These are phyloP conservation scores for Solanum gandarillasii DNA, from an alignment of 257 asterid genomes.

Conservation along the genomic window DNA sequence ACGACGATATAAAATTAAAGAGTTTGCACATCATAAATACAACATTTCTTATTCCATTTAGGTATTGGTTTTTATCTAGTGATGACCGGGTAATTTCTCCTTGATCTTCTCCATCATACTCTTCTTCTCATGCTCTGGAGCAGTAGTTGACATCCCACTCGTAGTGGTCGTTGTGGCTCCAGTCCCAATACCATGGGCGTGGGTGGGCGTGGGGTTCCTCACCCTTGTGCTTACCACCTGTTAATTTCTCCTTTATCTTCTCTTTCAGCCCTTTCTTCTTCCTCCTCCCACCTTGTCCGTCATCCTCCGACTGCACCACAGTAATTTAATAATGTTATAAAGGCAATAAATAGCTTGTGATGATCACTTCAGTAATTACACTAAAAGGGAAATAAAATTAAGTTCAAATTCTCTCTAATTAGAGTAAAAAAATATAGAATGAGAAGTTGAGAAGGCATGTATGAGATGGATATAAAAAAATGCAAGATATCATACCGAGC, in stretches of 20 bases:
- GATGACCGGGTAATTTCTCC: conserved; percentile 71
- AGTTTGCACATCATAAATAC: not conserved
- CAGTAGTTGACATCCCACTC: conserved; percentile 15
- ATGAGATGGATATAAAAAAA: not conserved
- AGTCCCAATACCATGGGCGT: not conserved
- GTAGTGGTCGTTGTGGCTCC: conserved; percentile 6
- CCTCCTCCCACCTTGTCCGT: conserved; percentile 64
- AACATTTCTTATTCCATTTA: not conserved
- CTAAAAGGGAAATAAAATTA: too few relatives aligned
- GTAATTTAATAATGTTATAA: not conserved
- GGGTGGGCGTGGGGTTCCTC: conserved; percentile 15
- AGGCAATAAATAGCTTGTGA: not conserved
- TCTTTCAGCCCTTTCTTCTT: conserved; percentile 64
- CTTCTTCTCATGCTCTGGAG: conserved; percentile 57
- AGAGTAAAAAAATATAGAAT: too few relatives aligned
- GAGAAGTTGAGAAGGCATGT: too few relatives aligned
- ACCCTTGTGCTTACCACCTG: conserved; percentile 29
- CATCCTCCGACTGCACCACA: conserved; percentile 49
- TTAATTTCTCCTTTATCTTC: conserved; percentile 51
- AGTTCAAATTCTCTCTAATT: too few relatives aligned
- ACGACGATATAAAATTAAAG: not conserved
- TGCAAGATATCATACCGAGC: conserved; percentile 36
- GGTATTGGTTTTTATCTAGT: not conserved
- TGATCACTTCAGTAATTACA: not conserved
- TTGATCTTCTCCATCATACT: conserved; percentile 66